Evolutionary conservation across 1,139 yeast species (phyloP).

Genomic region (Casaregolazyma suthepensis): DNA sequence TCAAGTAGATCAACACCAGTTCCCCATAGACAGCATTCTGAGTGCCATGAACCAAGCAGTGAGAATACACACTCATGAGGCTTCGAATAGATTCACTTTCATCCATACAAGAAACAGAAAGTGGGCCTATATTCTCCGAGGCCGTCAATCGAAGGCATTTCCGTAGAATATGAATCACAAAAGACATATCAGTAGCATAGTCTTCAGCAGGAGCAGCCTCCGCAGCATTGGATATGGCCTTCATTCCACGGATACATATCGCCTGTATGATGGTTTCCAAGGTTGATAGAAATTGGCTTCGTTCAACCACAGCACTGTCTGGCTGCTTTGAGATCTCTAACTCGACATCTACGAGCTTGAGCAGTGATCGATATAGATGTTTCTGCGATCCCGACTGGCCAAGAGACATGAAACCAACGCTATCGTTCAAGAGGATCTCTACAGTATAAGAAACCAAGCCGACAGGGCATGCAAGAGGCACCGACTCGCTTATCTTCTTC

Average conservation of each 20-base stretch:
- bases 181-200: conserved; percentile 57
- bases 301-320: neutral
- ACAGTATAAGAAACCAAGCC: conserved; percentile 19
- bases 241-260: conserved; percentile 29
- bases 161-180: conserved; percentile 58
- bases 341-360: conserved; percentile 24
- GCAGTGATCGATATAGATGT: conserved; percentile 21
- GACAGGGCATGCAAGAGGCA: conserved; percentile 10
- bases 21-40: conserved; percentile 62
- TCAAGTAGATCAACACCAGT: conserved; percentile 59
- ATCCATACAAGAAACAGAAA: conserved; percentile 37
- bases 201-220: conserved; percentile 29
- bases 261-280: conserved; percentile 27
- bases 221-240: conserved; percentile 19
- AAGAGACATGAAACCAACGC: conserved; percentile 19
- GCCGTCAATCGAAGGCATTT: conserved; percentile 50
- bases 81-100: conserved; percentile 59
- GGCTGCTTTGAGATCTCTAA: conserved; percentile 20
- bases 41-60: conserved; percentile 56
- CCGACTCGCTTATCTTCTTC: conserved; percentile 38
- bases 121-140: conserved; percentile 43
- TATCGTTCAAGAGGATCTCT: conserved; percentile 22
- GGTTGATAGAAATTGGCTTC: conserved; percentile 4
- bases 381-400: conserved; percentile 9
- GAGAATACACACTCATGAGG: conserved; percentile 59